Evolutionary conservation across 2,329 filamentous ascomycete species (phyloP), one percentile per base, ranked within the genome.

Genomic region (Sporothrix pseudoabietina): DNA sequence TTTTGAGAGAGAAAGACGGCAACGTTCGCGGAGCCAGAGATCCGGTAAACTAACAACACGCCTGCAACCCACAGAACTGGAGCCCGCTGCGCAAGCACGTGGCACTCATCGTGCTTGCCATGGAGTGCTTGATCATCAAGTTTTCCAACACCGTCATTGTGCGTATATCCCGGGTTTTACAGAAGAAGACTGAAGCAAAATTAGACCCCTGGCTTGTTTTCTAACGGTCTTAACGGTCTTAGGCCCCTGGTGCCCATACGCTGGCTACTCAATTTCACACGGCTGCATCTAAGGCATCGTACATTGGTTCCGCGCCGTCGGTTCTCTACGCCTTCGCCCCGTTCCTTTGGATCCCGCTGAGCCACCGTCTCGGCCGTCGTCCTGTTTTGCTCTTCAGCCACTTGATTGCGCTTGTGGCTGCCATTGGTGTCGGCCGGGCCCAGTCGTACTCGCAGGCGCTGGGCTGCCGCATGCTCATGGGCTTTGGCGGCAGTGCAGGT

Each of bases 291-390:
- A 66, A 41, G 19, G 75, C 74, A 6, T 75, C 74, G 6, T 76
- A 76, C 69, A 75, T 76, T 39, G 74, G 73, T 39, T 74, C 72
- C 0, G 73, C 75, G 0, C 73, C 75, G 0, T 73, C 74, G 9
- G 69, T 75, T 10, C 57, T 76, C 30, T 71, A 73, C 47, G 75
- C 74, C 1, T 22, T 76, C 8, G 75, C 73, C 0, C 75, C 75
- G 3, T 71, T 75, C 41, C 6, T 76, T 4, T 76, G 75, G 75
- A 76, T 75, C 32, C 75, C 75, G 32, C 41, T 76, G 4, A 76
- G 75, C 72, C 75, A 70, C 35, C 73, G 73, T 10, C 10, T 76
- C n/a, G 75, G 75, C 3, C 73, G 75, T 5, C 74, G 75, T n/a
- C 75, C 75, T 14, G 73, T 76, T 6, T 71, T 76, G 32, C 70